Percentiles rank a stretch among this genome's conserved stretches.
phyloP scores from a whole-genome alignment of 1,139 yeast genomes.

The Saccharomyces hybrid region DNA sequence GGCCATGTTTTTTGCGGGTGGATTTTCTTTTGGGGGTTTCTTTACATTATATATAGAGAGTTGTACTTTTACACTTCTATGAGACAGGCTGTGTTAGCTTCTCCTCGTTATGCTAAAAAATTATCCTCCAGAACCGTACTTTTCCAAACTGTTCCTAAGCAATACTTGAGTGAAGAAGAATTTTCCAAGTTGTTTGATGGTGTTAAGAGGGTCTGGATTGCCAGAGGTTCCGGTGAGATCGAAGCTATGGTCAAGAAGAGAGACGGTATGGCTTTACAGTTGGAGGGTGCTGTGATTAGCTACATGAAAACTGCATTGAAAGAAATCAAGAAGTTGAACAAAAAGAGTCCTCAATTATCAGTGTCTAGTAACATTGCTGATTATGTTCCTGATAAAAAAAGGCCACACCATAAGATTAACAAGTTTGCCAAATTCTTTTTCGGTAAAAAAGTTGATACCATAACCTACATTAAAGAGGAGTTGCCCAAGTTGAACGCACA shows the following conservation, averaged over 20 bases:
- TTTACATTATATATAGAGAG: slow-evolving; percentile 74
- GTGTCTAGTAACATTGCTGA: slow-evolving; percentile 47
- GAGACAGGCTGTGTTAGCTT: slow-evolving; percentile 71
- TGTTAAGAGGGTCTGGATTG: slow-evolving; percentile 65
- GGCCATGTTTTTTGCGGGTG: slow-evolving; percentile 83
- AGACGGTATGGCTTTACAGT: slow-evolving; percentile 48
- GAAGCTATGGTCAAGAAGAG: slow-evolving; percentile 54
- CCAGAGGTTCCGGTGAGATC: slow-evolving; percentile 58
- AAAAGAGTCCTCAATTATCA: slow-evolving; percentile 32
- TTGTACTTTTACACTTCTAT: slow-evolving; percentile 69
- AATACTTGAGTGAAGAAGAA: slow-evolving; percentile 55
- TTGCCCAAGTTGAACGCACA: slow-evolving; percentile 61
- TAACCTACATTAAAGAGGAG: slow-evolving; percentile 59
- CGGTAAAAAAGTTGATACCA: slow-evolving; percentile 81
- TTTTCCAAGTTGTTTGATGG: slow-evolving; percentile 59
- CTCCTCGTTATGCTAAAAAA: slow-evolving; percentile 69
- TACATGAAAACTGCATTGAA: slow-evolving; percentile 51
- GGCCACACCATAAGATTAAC: slow-evolving; percentile 56
- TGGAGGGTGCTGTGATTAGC: slow-evolving; percentile 68
- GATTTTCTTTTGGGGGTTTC: slow-evolving; percentile 62
- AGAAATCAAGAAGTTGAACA: slow-evolving; percentile 52
- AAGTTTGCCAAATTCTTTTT: slow-evolving; percentile 43
- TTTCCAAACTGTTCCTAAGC: slow-evolving; percentile 71
- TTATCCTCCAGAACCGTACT: slow-evolving; percentile 73
- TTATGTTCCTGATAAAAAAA: slow-evolving; percentile 69